phyloP scores from a whole-genome alignment of 331 rosid genomes.

The Erythrophleum ivorense region DNA sequence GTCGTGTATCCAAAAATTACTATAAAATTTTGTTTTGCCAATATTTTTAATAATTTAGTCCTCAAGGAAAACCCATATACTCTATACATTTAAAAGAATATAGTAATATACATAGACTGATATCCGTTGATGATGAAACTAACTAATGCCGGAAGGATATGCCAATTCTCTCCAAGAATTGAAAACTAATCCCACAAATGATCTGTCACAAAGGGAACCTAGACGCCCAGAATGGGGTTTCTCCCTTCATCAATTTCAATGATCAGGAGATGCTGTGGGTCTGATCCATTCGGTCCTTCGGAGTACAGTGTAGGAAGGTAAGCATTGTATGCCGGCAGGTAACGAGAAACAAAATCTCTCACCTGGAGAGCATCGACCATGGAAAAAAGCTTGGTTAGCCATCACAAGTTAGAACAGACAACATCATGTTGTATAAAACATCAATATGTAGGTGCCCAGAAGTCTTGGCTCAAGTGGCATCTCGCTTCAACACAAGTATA shows the following conservation, averaged over 20 bases:
- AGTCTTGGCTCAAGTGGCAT: neutral
- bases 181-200: constrained; percentile 31
- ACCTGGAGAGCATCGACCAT: constrained; percentile 55
- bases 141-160: constrained; percentile 20
- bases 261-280: constrained; percentile 64
- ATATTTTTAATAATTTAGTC: neutral
- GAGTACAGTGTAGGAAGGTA: constrained; percentile 94
- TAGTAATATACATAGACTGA: constrained; percentile 34
- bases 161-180: constrained; percentile 45
- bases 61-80: constrained; percentile 28
- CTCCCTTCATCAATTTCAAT: constrained; percentile 88
- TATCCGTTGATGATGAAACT: constrained; percentile 24
- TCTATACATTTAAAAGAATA: constrained; percentile 40
- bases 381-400: neutral
- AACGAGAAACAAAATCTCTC: constrained; percentile 87
- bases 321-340: constrained; percentile 88
- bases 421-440: neutral
- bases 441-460: neutral
- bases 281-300: constrained; percentile 86
- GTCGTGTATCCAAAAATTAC: neutral
- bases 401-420: neutral
- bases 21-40: neutral
- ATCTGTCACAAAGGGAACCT: constrained; percentile 36
- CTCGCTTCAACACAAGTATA: neutral
- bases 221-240: constrained; percentile 80